Evolutionary conservation across 78 protist species (phyloP).

Genomic region (Chrysochromulina tobinii): DNA sequence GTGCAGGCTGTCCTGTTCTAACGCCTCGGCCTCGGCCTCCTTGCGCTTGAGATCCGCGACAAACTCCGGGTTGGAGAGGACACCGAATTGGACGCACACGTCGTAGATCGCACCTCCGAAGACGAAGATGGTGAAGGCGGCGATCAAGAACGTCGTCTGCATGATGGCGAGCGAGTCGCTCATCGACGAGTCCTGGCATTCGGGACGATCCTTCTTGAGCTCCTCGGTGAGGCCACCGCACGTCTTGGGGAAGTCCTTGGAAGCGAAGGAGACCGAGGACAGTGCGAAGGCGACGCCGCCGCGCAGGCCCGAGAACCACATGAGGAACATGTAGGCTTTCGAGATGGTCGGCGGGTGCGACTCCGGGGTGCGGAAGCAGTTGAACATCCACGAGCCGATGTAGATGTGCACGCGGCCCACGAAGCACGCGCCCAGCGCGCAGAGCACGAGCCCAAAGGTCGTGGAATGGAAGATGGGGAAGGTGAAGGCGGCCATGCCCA

Average conservation of each 20-base stretch:
- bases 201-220: neutral
- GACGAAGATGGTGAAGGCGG: slow-evolving; percentile 14
- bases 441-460: neutral
- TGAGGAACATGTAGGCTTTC: neutral
- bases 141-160: neutral
- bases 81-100: neutral
- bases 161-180: neutral
- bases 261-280: neutral
- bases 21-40: neutral
- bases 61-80: neutral
- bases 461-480: neutral
- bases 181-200: no score
- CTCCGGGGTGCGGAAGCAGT: neutral
- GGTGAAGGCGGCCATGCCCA: slow-evolving; percentile 9
- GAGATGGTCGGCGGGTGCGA: neutral
- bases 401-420: slow-evolving; percentile 20
- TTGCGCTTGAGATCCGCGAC: neutral
- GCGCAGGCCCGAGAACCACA: slow-evolving; percentile 35
- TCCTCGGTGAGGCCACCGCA: neutral
- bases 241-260: neutral
- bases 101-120: neutral
- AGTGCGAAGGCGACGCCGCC: slow-evolving; percentile 30
- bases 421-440: neutral
- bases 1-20: neutral
- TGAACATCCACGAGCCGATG: neutral